Percentiles rank a stretch among this genome's conserved stretches.
These are phyloP conservation scores for Entrophospora sp. DNA, from an alignment of 192 early-diverging fungal species.

Conservation along the genomic window DNA sequence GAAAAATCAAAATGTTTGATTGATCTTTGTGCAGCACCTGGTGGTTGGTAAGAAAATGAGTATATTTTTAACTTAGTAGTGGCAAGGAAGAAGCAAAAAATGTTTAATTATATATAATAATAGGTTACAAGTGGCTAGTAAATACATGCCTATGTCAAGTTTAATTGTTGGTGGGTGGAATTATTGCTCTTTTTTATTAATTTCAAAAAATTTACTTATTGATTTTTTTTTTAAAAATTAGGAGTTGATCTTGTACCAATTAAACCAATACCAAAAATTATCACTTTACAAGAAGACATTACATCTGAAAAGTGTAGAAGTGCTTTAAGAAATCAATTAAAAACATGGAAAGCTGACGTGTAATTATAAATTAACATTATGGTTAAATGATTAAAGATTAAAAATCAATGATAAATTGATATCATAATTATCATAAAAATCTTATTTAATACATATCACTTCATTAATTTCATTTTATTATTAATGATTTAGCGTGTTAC, in stretches of 20 bases:
- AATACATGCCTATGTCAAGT: slow-evolving; percentile 96
- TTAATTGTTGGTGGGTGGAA: slow-evolving; percentile 88
- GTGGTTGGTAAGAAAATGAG: slow-evolving; percentile 66
- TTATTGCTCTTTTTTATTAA: too few relatives aligned
- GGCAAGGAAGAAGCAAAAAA: background rate
- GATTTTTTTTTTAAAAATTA: background rate
- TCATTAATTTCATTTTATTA: background rate
- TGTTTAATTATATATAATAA: background rate
- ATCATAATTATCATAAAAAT: too few relatives aligned
- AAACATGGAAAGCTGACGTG: slow-evolving; percentile 98
- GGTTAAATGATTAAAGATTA: too few relatives aligned
- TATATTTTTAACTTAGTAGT: slow-evolving; percentile 5
- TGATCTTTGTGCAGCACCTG: slow-evolving; percentile 97
- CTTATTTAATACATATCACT: background rate
- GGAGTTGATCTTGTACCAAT: slow-evolving; percentile 91
- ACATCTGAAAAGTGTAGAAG: slow-evolving; percentile 87
- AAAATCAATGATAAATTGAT: too few relatives aligned
- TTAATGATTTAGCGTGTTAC: slow-evolving; percentile 64
- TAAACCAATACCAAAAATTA: slow-evolving; percentile 91
- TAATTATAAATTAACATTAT: slow-evolving; percentile 26
- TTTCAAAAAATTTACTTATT: background rate
- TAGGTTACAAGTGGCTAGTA: slow-evolving; percentile 87
- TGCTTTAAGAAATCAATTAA: slow-evolving; percentile 79
- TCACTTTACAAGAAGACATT: slow-evolving; percentile 95
- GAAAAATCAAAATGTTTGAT: slow-evolving; percentile 80